Evolutionary conservation across 108 stramenopile genomes (phyloP), one percentile per base, ranked within the genome.

Genomic region (Cyclotella cryptica): DNA sequence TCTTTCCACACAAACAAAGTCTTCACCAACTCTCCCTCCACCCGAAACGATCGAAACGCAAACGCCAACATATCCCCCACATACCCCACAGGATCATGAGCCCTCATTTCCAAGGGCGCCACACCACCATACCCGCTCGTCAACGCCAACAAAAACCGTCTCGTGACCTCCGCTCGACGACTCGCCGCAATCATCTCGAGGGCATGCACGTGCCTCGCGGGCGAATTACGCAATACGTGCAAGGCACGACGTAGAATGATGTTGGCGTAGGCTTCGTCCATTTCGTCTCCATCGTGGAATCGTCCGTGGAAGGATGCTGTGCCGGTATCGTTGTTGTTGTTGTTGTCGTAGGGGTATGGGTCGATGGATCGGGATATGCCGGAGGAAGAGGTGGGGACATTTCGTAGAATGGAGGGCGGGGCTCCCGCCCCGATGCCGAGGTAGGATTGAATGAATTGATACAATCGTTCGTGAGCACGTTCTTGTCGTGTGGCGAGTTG

Each of bases 11-110:
- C 63, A 21, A 90, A 66, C 71, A 94, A 57, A 7, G 85, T 86
- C 54, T 73, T 67, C 18, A 91, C 87, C 27, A 96, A 81, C 78
- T 94, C 92, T 21, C 88, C 89, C 77, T 96, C 95, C 27, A 92
- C 91, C 22, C 87, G 77, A 71, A 90, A 92, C 4, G 87, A 71
- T 22, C 84, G 80, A 74, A 94, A 94, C 21, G 84, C 85, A 88
- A 92, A 96, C 17, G 95, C 95, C 49, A 96, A 75, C 92, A 96
- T 93, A 74, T 96, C 95, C 5, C 90, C 92, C 21, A 90, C 88
- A 69, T 94, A 96, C 13, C 74, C 84, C 9, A 96, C 93, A 7
- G 93, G 87, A 84, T 96, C 95, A 72, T 96, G 95, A 0, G 95
- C 92, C 60, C 80, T 84, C 88, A 93, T 89, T 78, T 93, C 93